Evolutionary conservation across 495 filamentous ascomycete species (phyloP), one percentile per base, ranked within the genome.

Genomic region (Aspergillus haitiensis): DNA sequence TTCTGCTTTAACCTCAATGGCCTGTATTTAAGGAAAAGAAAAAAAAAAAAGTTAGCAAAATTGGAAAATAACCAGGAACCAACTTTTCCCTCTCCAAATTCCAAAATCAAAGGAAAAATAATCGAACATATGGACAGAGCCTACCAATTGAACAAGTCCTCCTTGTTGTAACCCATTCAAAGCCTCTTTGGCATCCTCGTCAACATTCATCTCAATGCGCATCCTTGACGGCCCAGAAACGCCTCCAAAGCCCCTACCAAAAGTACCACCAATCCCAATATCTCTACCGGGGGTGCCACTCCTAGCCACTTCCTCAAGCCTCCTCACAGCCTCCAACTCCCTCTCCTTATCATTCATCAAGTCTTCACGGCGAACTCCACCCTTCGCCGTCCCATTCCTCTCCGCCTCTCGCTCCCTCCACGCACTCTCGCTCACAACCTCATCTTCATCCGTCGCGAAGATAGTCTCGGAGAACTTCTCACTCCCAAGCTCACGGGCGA

Each of bases 281-380:
- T 82, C 72, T 58, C 81, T 77, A 33, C 80, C 79, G 8, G 74
- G 78, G 3, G 89, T 96, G 8, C 94, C 92, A 48, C 77, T 78
- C 40, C 86, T 81, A 12, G 88, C 89, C 68, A 90, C 85, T 49
- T 89, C 90, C 79, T 97, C 93, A 9, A 86, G 88, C 60, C 86
- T 82, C 64, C 87, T 84, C 11, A 97, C 90, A 42, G 85, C 86
- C 63, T 88, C 84, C 60, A 97, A 74, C 40, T 81, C 84, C 61
- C 84, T 77, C 80, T 97, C 94, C 78, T 96, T 93, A 69, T 92
- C 88, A 18, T 91, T 95, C 72, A 97, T 84, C 15, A 93, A 87
- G 9, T 90, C 88, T 50, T 82, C 80, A 15, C 75, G 65, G 7
- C 64, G 63, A 31, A 63, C 62, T 3, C 67, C 67, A 37, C 54